Conservation (phyloP, 768 basidiomycete genomes). For the Cystobasidiopsis lactophilus region DNA sequence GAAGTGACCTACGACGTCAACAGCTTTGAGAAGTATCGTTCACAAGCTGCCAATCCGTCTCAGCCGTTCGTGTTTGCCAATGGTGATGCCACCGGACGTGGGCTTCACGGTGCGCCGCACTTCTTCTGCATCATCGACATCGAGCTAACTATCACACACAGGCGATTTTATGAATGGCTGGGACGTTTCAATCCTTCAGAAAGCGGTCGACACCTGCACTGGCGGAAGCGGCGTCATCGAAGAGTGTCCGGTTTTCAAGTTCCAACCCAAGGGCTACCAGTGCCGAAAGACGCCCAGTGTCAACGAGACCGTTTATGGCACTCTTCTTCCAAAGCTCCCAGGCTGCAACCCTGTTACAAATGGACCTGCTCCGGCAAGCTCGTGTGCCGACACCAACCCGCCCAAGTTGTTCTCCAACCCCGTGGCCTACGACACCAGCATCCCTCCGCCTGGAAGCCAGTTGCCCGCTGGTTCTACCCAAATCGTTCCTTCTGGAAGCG, state of each 20-base stretch:
- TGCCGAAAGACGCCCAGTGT: conserved; percentile 15
- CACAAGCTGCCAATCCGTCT: conserved; percentile 7
- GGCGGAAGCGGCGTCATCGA: conserved; percentile 15
- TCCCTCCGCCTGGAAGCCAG: not conserved
- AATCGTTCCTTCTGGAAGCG: not conserved
- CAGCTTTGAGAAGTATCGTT: not conserved
- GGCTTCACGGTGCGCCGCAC: not conserved
- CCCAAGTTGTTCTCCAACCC: not conserved
- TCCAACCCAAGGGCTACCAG: conserved; percentile 4
- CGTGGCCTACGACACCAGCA: not conserved
- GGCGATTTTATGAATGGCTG: conserved; percentile 12
- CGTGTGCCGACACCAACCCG: not conserved
- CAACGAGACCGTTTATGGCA: conserved; percentile 13
- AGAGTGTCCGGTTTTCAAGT: conserved; percentile 17
- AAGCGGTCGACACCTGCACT: conserved; percentile 18
- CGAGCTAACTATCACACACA: not conserved
- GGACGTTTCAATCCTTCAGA: conserved; percentile 14
- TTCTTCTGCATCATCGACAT: not conserved
- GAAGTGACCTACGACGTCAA: conserved; percentile 11
- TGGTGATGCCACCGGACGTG: conserved; percentile 3
- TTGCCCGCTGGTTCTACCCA: not conserved
- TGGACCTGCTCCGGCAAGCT: conserved; percentile 2
- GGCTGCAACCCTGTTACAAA: conserved; percentile 18
- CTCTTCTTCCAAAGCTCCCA: conserved; percentile 9
- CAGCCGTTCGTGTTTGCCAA: conserved; percentile 12